Evolutionary conservation across 2,329 filamentous ascomycete genomes (phyloP).

Genomic region (Aureobasidium sp.): DNA sequence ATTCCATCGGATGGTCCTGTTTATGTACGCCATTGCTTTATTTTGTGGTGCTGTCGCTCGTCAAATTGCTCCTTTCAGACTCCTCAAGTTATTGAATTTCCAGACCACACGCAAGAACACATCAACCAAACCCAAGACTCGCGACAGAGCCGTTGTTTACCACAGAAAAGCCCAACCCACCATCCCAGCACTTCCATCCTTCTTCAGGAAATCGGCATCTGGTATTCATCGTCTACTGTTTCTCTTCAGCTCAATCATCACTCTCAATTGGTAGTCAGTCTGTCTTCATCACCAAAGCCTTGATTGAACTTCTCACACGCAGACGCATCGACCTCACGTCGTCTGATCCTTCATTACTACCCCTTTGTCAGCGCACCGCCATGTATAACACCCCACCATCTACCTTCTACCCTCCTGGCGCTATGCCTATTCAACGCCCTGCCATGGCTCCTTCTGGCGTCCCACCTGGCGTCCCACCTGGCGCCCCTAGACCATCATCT

Average conservation of each 20-base stretch:
- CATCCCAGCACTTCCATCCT: not conserved
- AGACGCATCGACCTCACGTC: not conserved
- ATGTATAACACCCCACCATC: not conserved
- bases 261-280: too few species aligned
- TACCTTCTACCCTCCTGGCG: not conserved
- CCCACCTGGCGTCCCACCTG: too few species aligned
- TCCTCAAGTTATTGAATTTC: not conserved
- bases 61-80: not conserved
- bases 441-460: not conserved
- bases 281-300: too few species aligned
- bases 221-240: not conserved
- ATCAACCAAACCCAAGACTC: not conserved
- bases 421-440: not conserved
- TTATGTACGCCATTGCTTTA: not conserved
- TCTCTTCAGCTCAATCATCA: too few species aligned
- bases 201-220: not conserved
- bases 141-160: not conserved
- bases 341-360: not conserved
- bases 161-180: not conserved
- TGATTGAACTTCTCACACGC: too few species aligned
- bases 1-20: too few species aligned
- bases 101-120: not conserved
- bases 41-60: not conserved
- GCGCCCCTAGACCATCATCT: not conserved
- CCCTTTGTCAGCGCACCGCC: not conserved